Evolutionary conservation across 768 basidiomycete genomes (phyloP), one percentile per base, ranked within the genome.

Genomic region (Pholiota microspora): DNA sequence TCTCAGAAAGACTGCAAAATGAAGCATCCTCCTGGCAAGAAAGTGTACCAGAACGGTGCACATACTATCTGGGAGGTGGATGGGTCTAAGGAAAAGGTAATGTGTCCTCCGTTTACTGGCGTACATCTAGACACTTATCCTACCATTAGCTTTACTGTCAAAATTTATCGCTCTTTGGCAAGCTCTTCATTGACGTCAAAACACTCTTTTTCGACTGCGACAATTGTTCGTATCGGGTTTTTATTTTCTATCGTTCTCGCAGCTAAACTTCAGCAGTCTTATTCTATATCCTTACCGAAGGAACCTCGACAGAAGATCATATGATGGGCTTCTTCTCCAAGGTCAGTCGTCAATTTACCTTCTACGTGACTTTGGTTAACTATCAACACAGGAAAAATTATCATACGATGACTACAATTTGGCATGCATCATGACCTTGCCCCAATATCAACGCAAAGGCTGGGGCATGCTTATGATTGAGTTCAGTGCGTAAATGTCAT

Each of bases 101-200:
- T 6, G 27, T 23, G 77, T 64, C 8, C 55, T 21, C 12, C 23
- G 25, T n/a, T 27, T 18, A 21, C 47, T n/a, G 25, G 9, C 10
- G 21, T 40, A 23, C 4, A 9, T 32, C 38, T 46, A 25, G 16
- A 35, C 6, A 34, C 53, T 51, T 34, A 55, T 31, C 25, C 34
- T 36, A 52, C 27, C 42, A 46, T 2, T 66, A 98, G 96, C 78
- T 98, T 4, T 98, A 95, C 65, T 98, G 95, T 69, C 96, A 98
- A 69, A 96, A 96, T 64, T 74, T 99, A 27, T 89, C 94, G 15
- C 78, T 98, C 6, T 98, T 98, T 64, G 96, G 95, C 27, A 98
- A 98, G 70, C 77, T 98, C n/a, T 98, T 99, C 69, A 98, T 98
- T 64, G 97, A 98, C 64, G 89, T 95, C 58, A 99, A 99, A 72